Conservation (phyloP, 495 filamentous ascomycete species). For the Terfezia boudieri region DNA sequence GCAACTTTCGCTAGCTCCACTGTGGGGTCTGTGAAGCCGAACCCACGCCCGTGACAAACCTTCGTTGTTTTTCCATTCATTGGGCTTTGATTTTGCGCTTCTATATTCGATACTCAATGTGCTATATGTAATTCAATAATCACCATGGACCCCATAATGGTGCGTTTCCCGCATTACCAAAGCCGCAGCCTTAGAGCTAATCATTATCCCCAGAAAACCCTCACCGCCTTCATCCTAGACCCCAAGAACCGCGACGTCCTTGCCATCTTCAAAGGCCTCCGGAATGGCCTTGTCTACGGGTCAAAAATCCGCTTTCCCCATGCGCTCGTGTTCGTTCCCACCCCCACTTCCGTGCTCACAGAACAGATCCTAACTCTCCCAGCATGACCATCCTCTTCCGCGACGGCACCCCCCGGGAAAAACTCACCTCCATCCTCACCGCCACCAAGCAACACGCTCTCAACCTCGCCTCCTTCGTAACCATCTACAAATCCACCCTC, state of each 20-base stretch:
- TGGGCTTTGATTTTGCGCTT: no score
- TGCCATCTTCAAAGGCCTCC: conserved; percentile 64
- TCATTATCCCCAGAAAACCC: neutral
- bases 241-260: conserved; percentile 64
- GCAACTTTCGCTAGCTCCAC: no score
- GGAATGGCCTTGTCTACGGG: conserved; percentile 94
- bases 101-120: no score
- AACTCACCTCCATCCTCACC: conserved; percentile 50
- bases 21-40: no score
- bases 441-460: conserved; percentile 77
- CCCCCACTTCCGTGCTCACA: neutral
- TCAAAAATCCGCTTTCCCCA: conserved; percentile 97
- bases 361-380: neutral
- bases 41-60: no score
- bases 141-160: no score
- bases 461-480: conserved; percentile 76
- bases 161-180: no score
- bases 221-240: conserved; percentile 35
- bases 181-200: no score
- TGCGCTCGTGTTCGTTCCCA: conserved; percentile 53
- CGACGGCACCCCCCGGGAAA: conserved; percentile 63
- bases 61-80: no score
- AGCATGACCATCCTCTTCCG: conserved; percentile 93
- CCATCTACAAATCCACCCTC: conserved; percentile 50
- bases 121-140: no score